Conservation (phyloP, 306 rosid species). For the Acacia crassicarpa region DNA sequence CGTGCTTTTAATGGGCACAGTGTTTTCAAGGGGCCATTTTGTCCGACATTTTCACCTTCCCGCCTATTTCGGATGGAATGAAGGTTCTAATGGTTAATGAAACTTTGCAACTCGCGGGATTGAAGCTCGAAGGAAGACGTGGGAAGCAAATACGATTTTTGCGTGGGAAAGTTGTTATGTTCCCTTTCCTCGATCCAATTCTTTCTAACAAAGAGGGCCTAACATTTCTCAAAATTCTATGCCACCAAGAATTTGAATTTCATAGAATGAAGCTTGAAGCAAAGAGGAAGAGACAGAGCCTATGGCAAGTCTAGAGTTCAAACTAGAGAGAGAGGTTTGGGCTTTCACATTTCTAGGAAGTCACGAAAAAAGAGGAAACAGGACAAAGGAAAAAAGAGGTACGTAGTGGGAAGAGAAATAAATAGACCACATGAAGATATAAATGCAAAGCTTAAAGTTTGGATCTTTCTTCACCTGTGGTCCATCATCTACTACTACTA, state of each 20-base stretch:
- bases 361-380: background rate
- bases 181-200: no score
- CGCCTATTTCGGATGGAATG: no score
- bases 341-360: background rate
- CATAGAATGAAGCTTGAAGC: background rate
- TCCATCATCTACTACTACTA: background rate
- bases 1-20: no score
- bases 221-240: background rate
- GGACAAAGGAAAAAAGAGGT: background rate
- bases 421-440: background rate
- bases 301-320: background rate
- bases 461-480: background rate
- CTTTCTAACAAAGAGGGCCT: no score
- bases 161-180: no score
- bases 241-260: background rate
- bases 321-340: background rate
- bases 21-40: no score
- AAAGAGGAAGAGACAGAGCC: background rate
- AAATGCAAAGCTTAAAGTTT: background rate
- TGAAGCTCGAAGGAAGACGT: no score
- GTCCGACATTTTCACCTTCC: no score
- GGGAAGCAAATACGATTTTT: no score
- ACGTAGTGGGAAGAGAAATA: background rate
- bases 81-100: no score
- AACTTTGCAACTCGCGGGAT: no score